Base-by-base conservation (phyloP, 2,329 filamentous ascomycete species). In the Colletotrichum sp. region DNA sequence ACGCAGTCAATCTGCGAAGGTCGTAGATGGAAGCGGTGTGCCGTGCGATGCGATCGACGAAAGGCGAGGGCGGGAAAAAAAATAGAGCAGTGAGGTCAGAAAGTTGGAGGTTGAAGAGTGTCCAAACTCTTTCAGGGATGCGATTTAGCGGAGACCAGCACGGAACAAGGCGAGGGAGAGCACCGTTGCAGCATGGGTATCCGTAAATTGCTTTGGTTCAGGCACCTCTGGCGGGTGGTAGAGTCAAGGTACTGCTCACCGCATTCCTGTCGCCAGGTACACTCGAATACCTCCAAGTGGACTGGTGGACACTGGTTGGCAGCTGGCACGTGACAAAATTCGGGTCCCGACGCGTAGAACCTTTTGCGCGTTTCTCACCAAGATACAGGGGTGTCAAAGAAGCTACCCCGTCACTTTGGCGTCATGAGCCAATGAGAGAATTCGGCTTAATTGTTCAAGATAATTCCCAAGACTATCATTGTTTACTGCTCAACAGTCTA, bases 41-140 rank as follows among this genome's bases (percentile, higher is more conserved):
- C 52, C 18, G 68, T 65, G 77, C 77, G 75, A 77, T 77, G 75
- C 70, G 75, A 76, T 66, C 48, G 68, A 67, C 68, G 66, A 36
- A 61, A 30, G 26, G 34, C 52, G 64, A 70, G 59, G 65, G 36
- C 57, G 65, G 59, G 52, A 66, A 66, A 74, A 76, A 76, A 74
- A 76, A 74, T 65, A 24, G 52, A 69, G 71, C 48, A 69, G 71
- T 76, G 72, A 77, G 72, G 75, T 77, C 76, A 71, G 75, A 77
- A 76, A 77, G 72, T 78, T 76, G 63, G 69, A 70, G 63, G 72
- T 77, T 77, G 77, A 76, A 78, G 75, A 77, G 73, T 74, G 74
- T 74, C 74, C 74, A 76, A 76, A 76, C 59, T 75, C 74, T 76
- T 76, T 76, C 74, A 74, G 74, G 73, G 74, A 76, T 76, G 59